Conservation (phyloP, 1,139 yeast species). For the Blastobotrys malaysiensis region DNA sequence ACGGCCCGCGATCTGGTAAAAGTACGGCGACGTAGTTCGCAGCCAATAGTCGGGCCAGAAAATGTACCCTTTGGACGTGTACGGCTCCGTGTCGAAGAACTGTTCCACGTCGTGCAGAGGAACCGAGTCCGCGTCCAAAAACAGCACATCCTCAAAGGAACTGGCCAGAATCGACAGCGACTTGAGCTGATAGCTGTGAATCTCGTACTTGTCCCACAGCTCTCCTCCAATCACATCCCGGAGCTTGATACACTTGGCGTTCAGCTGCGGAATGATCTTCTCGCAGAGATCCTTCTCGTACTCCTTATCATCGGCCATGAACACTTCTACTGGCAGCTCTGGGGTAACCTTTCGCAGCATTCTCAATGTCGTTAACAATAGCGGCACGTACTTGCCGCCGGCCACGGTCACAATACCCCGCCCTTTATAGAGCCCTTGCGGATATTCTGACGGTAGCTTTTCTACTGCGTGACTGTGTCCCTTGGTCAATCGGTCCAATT, state of each 20-base stretch:
- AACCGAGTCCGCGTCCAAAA: conserved; percentile 72
- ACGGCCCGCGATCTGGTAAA: conserved; percentile 58
- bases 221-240: conserved; percentile 51
- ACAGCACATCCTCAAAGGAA: conserved; percentile 68
- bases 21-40: conserved; percentile 63
- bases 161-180: conserved; percentile 72
- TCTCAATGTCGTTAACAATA: conserved; percentile 60
- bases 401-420: conserved; percentile 79
- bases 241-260: conserved; percentile 64
- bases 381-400: conserved; percentile 73
- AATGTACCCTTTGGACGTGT: conserved; percentile 51
- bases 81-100: conserved; percentile 52
- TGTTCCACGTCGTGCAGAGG: conserved; percentile 57
- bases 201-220: conserved; percentile 42
- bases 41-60: conserved; percentile 86
- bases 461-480: conserved; percentile 52
- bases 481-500: conserved; percentile 42
- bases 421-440: conserved; percentile 38
- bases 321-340: conserved; percentile 67
- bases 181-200: conserved; percentile 75
- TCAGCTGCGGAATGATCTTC: conserved; percentile 54
- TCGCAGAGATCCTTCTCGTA: conserved; percentile 67
- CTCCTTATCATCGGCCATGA: conserved; percentile 64
- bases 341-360: conserved; percentile 60
- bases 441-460: conserved; percentile 41